Evolutionary conservation across 495 filamentous ascomycete species (phyloP).

Genomic region (Neurospora sp.): DNA sequence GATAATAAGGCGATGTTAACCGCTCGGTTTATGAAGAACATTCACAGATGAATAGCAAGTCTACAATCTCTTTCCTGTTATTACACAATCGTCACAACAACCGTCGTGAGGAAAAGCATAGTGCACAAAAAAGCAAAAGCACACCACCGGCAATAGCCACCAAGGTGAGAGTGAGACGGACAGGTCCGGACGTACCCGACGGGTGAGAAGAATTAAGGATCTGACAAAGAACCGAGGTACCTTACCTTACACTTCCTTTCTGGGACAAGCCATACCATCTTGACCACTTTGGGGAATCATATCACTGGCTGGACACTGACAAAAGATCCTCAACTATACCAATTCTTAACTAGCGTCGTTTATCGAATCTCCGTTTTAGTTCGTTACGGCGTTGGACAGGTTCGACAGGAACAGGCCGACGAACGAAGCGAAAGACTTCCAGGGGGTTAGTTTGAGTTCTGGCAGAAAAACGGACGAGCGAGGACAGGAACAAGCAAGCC

Average conservation of each 20-base stretch:
- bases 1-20: not conserved
- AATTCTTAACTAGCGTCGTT: not conserved
- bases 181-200: not conserved
- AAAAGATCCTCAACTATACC: not conserved
- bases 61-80: not conserved
- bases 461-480: not conserved
- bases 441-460: not conserved
- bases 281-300: not conserved
- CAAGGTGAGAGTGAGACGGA: not conserved
- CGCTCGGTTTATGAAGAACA: not conserved
- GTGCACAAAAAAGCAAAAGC: not conserved
- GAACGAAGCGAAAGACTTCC: not conserved
- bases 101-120: not conserved
- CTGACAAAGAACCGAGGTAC: slow-evolving; percentile 8
- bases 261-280: not conserved
- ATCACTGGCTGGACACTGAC: not conserved
- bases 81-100: not conserved
- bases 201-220: slow-evolving; percentile 6
- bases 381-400: not conserved
- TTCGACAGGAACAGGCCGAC: not conserved
- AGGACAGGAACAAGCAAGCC: not conserved
- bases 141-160: not conserved
- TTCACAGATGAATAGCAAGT: not conserved
- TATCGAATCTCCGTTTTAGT: not conserved
- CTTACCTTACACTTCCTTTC: not conserved